Conservation (phyloP, 106 monocot species). For the Allium sativum region DNA sequence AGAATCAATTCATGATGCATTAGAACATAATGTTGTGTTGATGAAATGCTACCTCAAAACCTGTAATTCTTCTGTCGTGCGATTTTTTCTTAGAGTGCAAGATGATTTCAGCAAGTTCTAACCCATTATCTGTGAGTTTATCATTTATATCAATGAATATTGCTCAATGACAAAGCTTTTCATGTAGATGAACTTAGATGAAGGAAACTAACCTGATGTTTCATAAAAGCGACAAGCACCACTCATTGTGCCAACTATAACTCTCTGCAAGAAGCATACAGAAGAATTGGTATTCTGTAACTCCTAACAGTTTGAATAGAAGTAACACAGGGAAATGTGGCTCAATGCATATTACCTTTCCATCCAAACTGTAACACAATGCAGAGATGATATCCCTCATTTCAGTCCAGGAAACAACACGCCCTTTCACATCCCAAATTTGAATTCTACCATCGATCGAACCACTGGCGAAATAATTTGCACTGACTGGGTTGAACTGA, state of each 20-base stretch:
- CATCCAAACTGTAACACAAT: constrained; percentile 50
- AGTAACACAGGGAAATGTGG: not conserved
- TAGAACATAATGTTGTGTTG: not conserved
- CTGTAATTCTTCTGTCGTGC: constrained; percentile 55
- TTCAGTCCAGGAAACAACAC: constrained; percentile 59
- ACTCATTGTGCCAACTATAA: constrained; percentile 45
- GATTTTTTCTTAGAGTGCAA: constrained; percentile 69
- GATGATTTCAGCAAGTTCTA: constrained; percentile 35
- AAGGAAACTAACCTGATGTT: constrained; percentile 32
- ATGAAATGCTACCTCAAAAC: constrained; percentile 54
- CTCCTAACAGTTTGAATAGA: not conserved
- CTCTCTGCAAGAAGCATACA: constrained; percentile 29
- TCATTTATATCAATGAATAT: too few relatives aligned
- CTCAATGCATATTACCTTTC: constrained; percentile 27
- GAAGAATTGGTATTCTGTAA: constrained; percentile 3
- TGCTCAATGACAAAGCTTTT: too few relatives aligned
- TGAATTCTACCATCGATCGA: constrained; percentile 69
- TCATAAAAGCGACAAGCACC: constrained; percentile 61
- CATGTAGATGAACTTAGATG: not conserved
- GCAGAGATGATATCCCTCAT: constrained; percentile 56
- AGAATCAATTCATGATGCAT: not conserved
- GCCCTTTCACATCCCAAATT: constrained; percentile 33
- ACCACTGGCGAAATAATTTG: constrained; percentile 55
- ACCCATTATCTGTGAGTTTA: constrained; percentile 35
- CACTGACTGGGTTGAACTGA: constrained; percentile 58